phyloP scores from a whole-genome alignment of 768 basidiomycete species.

The Podaxis mareebaensis region DNA sequence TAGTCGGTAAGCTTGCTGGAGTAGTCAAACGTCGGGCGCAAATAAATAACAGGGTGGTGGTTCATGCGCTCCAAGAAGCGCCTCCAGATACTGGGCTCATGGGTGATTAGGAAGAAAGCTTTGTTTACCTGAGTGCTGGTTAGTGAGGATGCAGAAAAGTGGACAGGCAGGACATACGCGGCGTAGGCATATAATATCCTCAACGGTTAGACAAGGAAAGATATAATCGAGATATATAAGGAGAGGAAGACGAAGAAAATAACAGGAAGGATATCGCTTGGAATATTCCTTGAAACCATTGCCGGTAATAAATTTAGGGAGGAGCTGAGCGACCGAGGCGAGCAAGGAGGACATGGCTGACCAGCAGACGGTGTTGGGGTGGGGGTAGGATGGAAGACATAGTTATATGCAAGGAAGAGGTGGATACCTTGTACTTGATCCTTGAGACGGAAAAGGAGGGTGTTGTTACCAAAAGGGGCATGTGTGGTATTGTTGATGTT shows the following conservation, averaged over 20 bases:
- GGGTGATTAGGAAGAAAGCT: conserved; percentile 60
- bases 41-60: conserved; percentile 53
- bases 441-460: neutral
- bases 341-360: conserved; percentile 5
- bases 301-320: conserved; percentile 4
- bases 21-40: conserved; percentile 59
- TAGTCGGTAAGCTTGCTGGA: conserved; percentile 35
- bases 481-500: conserved; percentile 11
- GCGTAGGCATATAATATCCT: conserved; percentile 49
- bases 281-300: conserved; percentile 1
- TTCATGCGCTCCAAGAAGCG: conserved; percentile 54
- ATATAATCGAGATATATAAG: conserved; percentile 47
- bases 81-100: conserved; percentile 72
- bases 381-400: neutral
- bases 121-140: conserved; percentile 44
- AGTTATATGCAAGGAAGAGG: neutral
- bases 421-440: conserved; percentile 1
- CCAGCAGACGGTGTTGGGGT: neutral
- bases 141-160: neutral
- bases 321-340: neutral
- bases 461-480: conserved; percentile 11
- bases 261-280: conserved; percentile 13
- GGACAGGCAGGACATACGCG: conserved; percentile 31
- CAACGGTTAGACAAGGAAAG: conserved; percentile 41
- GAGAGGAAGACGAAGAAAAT: conserved; percentile 32